These are phyloP conservation scores for Lasiodiplodia gonubiensis DNA, from an alignment of 2,329 filamentous ascomycete genomes.

Conservation along the genomic window DNA sequence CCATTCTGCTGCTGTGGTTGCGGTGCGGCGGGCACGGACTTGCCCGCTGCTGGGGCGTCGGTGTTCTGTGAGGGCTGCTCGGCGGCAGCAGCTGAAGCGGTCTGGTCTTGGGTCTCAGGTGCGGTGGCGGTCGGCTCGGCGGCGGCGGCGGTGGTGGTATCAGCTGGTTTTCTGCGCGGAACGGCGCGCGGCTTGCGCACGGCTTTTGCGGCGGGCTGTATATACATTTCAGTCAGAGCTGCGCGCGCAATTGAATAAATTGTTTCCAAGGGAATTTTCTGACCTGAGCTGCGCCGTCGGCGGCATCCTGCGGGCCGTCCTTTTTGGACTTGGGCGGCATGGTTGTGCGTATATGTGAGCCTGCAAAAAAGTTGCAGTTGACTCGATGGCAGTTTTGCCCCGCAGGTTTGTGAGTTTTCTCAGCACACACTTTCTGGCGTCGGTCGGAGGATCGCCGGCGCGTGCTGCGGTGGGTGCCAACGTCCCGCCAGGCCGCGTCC, in stretches of 20 bases:
- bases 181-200: conserved; percentile 21
- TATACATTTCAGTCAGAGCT: background rate
- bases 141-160: background rate
- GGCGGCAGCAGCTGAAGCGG: background rate
- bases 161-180: conserved; percentile 26
- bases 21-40: background rate
- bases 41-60: background rate
- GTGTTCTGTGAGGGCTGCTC: background rate
- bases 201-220: conserved; percentile 27
- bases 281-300: conserved; percentile 13
- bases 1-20: background rate
- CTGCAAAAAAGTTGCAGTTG: background rate
- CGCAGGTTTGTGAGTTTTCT: conserved; percentile 27
- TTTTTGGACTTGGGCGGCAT: conserved; percentile 28
- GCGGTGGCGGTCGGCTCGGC: background rate
- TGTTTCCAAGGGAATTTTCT: background rate
- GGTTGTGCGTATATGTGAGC: background rate
- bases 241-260: background rate
- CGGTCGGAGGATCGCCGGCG: conserved; percentile 23
- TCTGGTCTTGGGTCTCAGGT: conserved; percentile 2
- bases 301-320: conserved; percentile 7
- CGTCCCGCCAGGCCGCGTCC: background rate
- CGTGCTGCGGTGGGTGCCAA: conserved; percentile 12
- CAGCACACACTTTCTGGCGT: background rate
- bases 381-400: conserved; percentile 12